Evolutionary conservation across 495 filamentous ascomycete genomes (phyloP), one percentile per base, ranked within the genome.

Genomic region (Pyronema domesticum): DNA sequence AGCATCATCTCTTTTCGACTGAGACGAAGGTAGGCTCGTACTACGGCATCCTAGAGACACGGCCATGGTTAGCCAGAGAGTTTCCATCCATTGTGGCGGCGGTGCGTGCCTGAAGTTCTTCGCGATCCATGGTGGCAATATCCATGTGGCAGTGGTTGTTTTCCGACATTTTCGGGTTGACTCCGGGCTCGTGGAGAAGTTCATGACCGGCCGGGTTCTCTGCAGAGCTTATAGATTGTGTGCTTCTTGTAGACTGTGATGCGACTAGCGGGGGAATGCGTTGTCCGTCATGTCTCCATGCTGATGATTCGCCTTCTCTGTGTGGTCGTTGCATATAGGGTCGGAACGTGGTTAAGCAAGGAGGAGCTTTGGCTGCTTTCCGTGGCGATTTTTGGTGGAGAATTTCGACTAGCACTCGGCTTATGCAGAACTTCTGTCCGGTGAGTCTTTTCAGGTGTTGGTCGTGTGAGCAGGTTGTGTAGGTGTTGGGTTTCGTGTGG

Each of bases 1-100:
- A 65, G 59, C 14, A 53, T 53, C 48, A 65, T 64, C 44, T 65
- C 63, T 11, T 55, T 56, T 18, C 48, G 46, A 37, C 62, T 59
- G 33, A 65, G 54, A n/a, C 52, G 63, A 11, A 53, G 55, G 46
- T 65, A 65, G 11, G 63, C 62, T 11, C 51, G 46, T 13, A 53
- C 54, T 35, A 64, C 53, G 14, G 60, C 60, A 14, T 64, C 57
- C 61, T 64, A 39, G 23, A 23, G 13, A 3, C 18, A 54, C n/a
- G 11, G 37, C 23, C 13, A 17, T 49, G 17, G 11, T 36, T 46
- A 19, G 13, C 51, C 51, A 52, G 18, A 14, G 19, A 9, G 10
- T 34, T 43, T 15, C 51, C 6, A 46, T 46, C 7, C 17, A 13
- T 30, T 18, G 0, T 42, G 19, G 11, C 13, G 51, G 14, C 45